A percentile compares a stretch with the other conserved stretches of the same genome.
These are phyloP conservation scores for Candida stauntonica DNA, from an alignment of 805 yeast species.

Conservation along the genomic window DNA sequence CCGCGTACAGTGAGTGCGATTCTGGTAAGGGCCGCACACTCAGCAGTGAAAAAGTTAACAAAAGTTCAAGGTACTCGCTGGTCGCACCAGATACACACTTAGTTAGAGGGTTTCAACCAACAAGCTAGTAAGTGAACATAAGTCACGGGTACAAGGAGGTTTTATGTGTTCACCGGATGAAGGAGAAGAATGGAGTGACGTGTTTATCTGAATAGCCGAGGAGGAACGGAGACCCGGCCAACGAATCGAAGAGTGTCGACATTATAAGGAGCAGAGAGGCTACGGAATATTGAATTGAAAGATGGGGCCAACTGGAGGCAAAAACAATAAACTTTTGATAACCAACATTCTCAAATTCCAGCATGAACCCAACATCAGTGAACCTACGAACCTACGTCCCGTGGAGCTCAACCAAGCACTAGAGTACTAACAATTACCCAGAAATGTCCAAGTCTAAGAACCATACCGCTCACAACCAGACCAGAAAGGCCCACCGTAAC, in stretches of 20 bases:
- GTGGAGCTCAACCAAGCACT: no score
- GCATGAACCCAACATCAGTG: no score
- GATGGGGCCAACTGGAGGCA: no score
- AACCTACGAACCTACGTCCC: conserved; percentile 4
- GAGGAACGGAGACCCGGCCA: no score
- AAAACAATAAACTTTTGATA: no score
- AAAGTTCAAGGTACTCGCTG: conserved; percentile 11
- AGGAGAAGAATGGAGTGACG: not conserved
- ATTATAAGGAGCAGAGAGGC: no score
- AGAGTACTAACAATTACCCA: conserved; percentile 32
- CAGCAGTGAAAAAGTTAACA: conserved; percentile 16
- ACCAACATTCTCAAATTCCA: no score
- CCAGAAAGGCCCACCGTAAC: conserved; percentile 99
- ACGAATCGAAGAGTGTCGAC: no score
- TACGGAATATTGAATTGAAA: no score
- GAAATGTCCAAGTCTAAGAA: conserved; percentile 98
- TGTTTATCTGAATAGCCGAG: no score
- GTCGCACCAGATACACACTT: not conserved
- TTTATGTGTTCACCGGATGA: not conserved
- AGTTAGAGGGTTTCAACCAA: conserved; percentile 6
- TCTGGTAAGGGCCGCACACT: conserved; percentile 12
- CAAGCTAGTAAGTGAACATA: conserved; percentile 19
- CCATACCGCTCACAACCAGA: conserved; percentile 99
- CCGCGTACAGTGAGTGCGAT: no score
- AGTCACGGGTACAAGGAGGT: not conserved